phyloP scores from a whole-genome alignment of 2,329 filamentous ascomycete species.

The Tolypocladium guangdongense region DNA sequence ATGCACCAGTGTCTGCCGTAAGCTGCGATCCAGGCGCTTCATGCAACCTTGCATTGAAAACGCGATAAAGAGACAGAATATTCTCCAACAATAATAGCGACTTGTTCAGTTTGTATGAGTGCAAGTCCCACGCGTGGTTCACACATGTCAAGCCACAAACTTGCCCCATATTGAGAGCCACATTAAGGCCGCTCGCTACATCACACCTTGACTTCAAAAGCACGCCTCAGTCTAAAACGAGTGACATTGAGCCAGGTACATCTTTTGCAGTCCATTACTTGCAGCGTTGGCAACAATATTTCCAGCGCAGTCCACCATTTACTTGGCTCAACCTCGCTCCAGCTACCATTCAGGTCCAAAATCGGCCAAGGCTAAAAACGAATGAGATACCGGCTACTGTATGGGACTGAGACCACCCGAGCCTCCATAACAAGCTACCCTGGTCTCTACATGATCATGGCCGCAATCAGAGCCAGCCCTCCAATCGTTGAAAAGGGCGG shows the following conservation, averaged over 20 bases:
- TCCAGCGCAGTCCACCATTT: not conserved
- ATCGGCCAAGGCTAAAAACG: not conserved
- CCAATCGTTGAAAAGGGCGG: slow-evolving; percentile 11
- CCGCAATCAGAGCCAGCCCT: slow-evolving; percentile 15
- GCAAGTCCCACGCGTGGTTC: too few species aligned
- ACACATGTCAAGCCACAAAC: too few species aligned
- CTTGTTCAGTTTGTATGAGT: too few species aligned
- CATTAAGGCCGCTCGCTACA: too few species aligned
- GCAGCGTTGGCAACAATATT: not conserved
- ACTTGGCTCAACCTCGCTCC: not conserved
- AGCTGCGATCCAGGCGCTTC: too few species aligned
- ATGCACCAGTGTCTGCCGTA: too few species aligned
- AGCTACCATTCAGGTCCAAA: not conserved
- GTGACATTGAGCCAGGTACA: not conserved
- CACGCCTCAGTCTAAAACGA: not conserved
- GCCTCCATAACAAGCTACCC: not conserved
- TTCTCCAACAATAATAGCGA: too few species aligned
- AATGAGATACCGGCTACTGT: not conserved
- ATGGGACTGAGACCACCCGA: not conserved
- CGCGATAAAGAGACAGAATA: too few species aligned
- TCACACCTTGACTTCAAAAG: not conserved
- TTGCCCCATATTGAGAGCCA: too few species aligned
- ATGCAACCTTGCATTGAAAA: too few species aligned
- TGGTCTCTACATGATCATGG: slow-evolving; percentile 11
- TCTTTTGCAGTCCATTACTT: not conserved